phyloP scores from a whole-genome alignment of 73 alveolate genomes.

The Paramecium octaurelia region DNA sequence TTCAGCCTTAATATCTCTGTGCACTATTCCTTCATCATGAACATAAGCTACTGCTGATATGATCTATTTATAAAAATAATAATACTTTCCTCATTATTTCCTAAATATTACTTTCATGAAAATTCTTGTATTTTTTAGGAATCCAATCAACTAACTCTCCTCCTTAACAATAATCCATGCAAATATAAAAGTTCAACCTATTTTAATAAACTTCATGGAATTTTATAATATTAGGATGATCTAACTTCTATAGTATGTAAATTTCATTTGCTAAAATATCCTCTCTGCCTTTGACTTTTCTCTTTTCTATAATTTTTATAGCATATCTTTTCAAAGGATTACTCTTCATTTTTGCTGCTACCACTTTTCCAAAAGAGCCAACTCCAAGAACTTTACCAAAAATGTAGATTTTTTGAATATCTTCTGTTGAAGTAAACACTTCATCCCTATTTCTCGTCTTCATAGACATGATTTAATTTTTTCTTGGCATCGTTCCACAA shows the following conservation, averaged over 20 bases:
- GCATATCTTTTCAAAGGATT: not conserved
- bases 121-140: not conserved
- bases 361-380: slow-evolving; percentile 22
- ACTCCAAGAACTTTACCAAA: slow-evolving; percentile 38
- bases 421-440: slow-evolving; percentile 35
- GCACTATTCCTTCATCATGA: slow-evolving; percentile 36
- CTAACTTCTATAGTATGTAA: not conserved
- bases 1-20: slow-evolving; percentile 45
- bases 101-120: not conserved
- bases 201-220: slow-evolving; percentile 36
- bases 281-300: not conserved
- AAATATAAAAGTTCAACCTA: not conserved
- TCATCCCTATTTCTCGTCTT: not conserved
- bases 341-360: slow-evolving; percentile 38
- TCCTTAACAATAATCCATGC: slow-evolving; percentile 29
- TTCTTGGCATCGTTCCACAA: not conserved
- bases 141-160: slow-evolving; percentile 49
- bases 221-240: slow-evolving; percentile 53
- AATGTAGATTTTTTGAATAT: not conserved
- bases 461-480: not conserved
- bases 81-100: not conserved
- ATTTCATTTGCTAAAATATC: slow-evolving; percentile 40
- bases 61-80: not conserved
- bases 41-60: slow-evolving; percentile 47
- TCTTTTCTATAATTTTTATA: not conserved